A percentile compares a stretch with the other conserved stretches of the same genome.
These are phyloP conservation scores for Podospora fimiseda DNA, from an alignment of 495 filamentous ascomycete species.

Conservation along the genomic window DNA sequence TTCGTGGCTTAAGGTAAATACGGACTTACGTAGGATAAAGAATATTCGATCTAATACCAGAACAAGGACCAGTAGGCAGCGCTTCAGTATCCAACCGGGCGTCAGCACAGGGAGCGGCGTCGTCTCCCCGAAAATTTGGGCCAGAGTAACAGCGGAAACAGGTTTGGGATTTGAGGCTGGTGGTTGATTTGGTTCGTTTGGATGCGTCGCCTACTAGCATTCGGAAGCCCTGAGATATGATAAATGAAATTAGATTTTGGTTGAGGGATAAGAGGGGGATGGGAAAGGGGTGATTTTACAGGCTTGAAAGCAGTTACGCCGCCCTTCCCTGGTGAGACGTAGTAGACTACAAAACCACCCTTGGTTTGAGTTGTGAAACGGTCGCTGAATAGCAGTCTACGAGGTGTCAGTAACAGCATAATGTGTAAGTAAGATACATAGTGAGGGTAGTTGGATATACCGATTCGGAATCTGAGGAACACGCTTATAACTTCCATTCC, in stretches of 20 bases:
- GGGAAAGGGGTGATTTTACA: slow-evolving; percentile 10
- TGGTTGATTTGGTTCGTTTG: slow-evolving; percentile 20
- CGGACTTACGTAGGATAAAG: slow-evolving; percentile 34
- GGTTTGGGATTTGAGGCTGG: slow-evolving; percentile 22
- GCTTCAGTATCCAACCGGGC: slow-evolving; percentile 24
- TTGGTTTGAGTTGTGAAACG: slow-evolving; percentile 33
- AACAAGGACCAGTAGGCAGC: slow-evolving; percentile 22
- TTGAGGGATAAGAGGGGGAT: not conserved
- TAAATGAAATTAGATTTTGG: not conserved
- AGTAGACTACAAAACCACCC: slow-evolving; percentile 41
- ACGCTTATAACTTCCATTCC: slow-evolving; percentile 36
- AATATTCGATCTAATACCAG: slow-evolving; percentile 37
- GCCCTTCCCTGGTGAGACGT: slow-evolving; percentile 31
- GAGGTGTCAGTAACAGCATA: too few relatives aligned
- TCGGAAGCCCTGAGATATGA: slow-evolving; percentile 32
- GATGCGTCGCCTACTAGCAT: slow-evolving; percentile 35
- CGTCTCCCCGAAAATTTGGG: slow-evolving; percentile 32
- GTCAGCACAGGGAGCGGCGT: slow-evolving; percentile 30
- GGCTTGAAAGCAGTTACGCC: slow-evolving; percentile 32
- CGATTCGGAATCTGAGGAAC: slow-evolving; percentile 36
- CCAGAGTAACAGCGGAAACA: slow-evolving; percentile 40
- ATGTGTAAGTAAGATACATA: too few relatives aligned
- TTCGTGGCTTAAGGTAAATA: too few relatives aligned
- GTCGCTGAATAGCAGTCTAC: slow-evolving; percentile 28
- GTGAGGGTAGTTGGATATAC: not conserved